Evolutionary conservation across 2,329 filamentous ascomycete genomes (phyloP), one percentile per base, ranked within the genome.

Genomic region (Colletotrichum noveboracense): DNA sequence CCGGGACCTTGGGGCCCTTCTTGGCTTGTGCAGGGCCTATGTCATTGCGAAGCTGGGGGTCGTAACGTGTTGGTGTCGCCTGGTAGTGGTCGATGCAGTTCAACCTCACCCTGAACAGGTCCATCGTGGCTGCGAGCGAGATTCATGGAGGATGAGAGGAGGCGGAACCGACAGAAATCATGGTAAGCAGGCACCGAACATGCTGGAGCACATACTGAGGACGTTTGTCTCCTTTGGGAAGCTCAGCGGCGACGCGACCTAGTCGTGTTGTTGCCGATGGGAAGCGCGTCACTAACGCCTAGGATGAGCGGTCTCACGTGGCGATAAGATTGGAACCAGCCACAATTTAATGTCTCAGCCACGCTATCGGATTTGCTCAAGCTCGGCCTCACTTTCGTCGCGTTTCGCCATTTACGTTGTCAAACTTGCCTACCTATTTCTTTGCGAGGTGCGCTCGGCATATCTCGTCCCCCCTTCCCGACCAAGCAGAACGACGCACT

Each of bases 51-150:
- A 98, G 89, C 77, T 92, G 90, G 77, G 96, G 95, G 85, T 98
- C 96, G 83, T 97, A 93, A 79, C 90, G 89, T 66, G 95, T 94
- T 21, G 96, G 94, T 13, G 89, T 89, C 55, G 93, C 91, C 86
- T 98, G 96, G 84, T 98, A 99, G 84, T 97, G 93, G 85, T 99
- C 97, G 86, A 99, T 93, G 87, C 95, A 98, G 84, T 99, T 98
- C 82, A 99, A 88, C 80, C 96, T 94, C 83, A 99, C 93, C 80
- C 95, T 94, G 86, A 99, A 98, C 79, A 91, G 88, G 81, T 95
- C 93, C 93, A 87, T 87, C 78, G 76, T 77, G 55, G 8, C 13
- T 4, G 32, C 6, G 9, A 14, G n/a, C 4, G 38, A 65, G 38
- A 48, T 30, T 72, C 71, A 77, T 77, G 74, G 70, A 62, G 67